Evolutionary conservation across 805 yeast species (phyloP), one percentile per base, ranked within the genome.

Genomic region (Candida awuae): DNA sequence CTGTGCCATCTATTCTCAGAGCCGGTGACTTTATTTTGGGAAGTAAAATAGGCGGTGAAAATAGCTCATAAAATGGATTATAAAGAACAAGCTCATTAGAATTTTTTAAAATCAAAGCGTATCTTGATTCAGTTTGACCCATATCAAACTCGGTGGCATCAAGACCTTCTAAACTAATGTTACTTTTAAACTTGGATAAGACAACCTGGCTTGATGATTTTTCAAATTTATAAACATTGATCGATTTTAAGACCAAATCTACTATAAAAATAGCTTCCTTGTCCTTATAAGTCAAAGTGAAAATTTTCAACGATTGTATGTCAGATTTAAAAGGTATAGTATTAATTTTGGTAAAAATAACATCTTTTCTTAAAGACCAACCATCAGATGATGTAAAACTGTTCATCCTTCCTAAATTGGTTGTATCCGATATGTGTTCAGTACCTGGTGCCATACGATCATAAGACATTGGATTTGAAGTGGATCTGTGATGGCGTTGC

Each of bases 321-420:
- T 59, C 52, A 5, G 61, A 60, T 15, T 56, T 53, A 10, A 59
- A 37, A 54, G 62, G 29, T 66, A 58, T 51, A 0, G 71, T 56
- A 14, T 75, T 77, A 2, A 83, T 57, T 50, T 71, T 73, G 0
- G 87, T 75, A 43, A 84, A 61, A n/a, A 80, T 77, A 50, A 80
- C 69, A 54, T 85, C 94, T 48, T 81, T 84, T 29, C 76, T 62
- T 17, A 74, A 55, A 4, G 55, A 47, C 6, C 62, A 54, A 6
- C 58, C 45, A 26, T 67, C 75, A n/a, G 20, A 8, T 14, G 28
- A 15, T 8, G 45, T 39, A 20, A 42, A 34, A 15, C 39, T 41
- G 10, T 34, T 31, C 5, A 39, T 34, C 6, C 54, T 52, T 7
- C 47, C 18, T 52, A 50, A 37, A 55, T 32, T 43, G 17, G 44